Evolutionary conservation across 2,329 filamentous ascomycete genomes (phyloP).

Genomic region (Allantophomopsis lycopodina): DNA sequence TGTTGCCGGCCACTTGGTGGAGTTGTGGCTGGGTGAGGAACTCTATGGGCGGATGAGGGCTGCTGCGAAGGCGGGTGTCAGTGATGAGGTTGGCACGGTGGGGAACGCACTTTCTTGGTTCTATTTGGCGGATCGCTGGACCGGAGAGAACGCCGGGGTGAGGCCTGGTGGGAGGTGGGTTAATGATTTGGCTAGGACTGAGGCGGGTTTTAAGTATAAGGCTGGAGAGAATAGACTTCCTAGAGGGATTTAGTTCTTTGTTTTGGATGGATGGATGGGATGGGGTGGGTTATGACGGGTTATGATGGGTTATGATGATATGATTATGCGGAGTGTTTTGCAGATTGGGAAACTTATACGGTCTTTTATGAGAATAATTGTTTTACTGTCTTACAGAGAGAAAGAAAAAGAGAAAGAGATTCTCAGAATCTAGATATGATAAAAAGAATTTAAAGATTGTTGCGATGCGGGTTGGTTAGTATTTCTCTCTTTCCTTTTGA

Average conservation of each 20-base stretch:
- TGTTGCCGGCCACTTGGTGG: slow-evolving; percentile 52
- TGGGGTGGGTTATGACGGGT: too few relatives aligned
- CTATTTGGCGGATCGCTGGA: slow-evolving; percentile 58
- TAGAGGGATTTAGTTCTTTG: slow-evolving; percentile 1
- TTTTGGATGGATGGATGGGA: too few relatives aligned
- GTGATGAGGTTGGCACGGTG: slow-evolving; percentile 70
- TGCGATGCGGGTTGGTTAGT: too few relatives aligned
- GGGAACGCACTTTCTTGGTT: slow-evolving; percentile 67
- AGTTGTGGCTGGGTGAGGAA: slow-evolving; percentile 50
- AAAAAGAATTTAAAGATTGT: too few relatives aligned
- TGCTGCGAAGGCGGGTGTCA: slow-evolving; percentile 52
- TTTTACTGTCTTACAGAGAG: too few relatives aligned
- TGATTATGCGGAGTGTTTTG: too few relatives aligned
- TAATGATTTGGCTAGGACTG: slow-evolving; percentile 58
- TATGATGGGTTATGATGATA: too few relatives aligned
- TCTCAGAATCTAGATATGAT: too few relatives aligned
- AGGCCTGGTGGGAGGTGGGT: slow-evolving; percentile 53
- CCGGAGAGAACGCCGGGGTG: slow-evolving; percentile 34
- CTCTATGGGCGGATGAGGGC: slow-evolving; percentile 53
- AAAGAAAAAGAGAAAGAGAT: too few relatives aligned
- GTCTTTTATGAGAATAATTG: too few relatives aligned
- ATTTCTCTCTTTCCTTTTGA: too few relatives aligned
- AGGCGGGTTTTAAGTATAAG: slow-evolving; percentile 43
- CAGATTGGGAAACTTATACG: too few relatives aligned
- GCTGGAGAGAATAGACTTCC: slow-evolving; percentile 49